A percentile compares a stretch with the other conserved stretches of the same genome.
These are phyloP conservation scores for Betula pendula DNA, from an alignment of 306 rosid species.

Conservation along the genomic window DNA sequence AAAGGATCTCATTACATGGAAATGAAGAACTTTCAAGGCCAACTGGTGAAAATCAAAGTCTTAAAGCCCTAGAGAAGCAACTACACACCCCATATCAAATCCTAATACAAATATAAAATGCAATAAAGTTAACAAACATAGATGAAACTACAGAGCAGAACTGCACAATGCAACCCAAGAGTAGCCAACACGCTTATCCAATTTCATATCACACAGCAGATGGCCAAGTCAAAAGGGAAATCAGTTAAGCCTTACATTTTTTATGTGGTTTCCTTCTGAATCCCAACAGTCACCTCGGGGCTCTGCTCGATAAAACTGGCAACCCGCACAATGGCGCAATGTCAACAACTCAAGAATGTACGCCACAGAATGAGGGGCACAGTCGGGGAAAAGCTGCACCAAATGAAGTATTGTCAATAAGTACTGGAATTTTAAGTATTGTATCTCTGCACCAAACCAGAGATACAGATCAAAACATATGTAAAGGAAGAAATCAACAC, in stretches of 20 bases:
- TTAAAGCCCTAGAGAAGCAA: conserved; percentile 1
- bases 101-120: not conserved
- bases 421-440: conserved; percentile 8
- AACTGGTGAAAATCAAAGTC: not conserved
- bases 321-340: conserved; percentile 86
- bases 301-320: conserved; percentile 91
- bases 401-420: conserved; percentile 16
- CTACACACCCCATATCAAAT: not conserved
- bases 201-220: conserved; percentile 16
- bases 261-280: conserved; percentile 78
- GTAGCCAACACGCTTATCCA: conserved; percentile 1
- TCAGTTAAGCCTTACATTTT: conserved; percentile 54
- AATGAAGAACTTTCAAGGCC: not conserved
- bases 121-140: not conserved
- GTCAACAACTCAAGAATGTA: conserved; percentile 75
- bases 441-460: too few species aligned
- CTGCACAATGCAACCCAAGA: conserved; percentile 21
- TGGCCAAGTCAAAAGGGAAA: not conserved
- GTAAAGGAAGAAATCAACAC: not conserved
- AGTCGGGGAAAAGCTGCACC: conserved; percentile 91
- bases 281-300: conserved; percentile 80
- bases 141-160: not conserved
- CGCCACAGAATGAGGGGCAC: conserved; percentile 83
- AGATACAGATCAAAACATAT: not conserved
- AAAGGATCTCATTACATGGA: not conserved